phyloP scores from a whole-genome alignment of 1,284 basidiomycete species.

The Ceratobasidium sp. region DNA sequence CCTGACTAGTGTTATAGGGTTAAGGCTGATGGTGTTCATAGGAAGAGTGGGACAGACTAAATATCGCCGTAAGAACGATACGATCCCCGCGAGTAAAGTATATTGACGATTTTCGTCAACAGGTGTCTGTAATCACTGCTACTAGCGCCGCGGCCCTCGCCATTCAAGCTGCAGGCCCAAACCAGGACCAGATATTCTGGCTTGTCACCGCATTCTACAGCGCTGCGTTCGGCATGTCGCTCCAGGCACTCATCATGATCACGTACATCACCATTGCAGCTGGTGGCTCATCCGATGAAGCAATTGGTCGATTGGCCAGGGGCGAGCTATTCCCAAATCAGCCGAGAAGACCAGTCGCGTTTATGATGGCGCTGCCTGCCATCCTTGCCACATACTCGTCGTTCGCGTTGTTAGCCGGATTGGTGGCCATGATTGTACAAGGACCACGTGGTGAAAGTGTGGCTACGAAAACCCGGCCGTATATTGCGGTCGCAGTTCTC shows the following conservation, averaged over 20 bases:
- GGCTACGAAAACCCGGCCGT: conserved; percentile 45
- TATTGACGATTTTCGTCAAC: background rate
- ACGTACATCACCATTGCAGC: conserved; percentile 36
- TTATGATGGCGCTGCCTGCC: conserved; percentile 21
- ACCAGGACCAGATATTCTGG: conserved; percentile 6
- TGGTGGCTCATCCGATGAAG: conserved; percentile 27
- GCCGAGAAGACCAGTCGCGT: background rate
- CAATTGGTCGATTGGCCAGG: conserved; percentile 11
- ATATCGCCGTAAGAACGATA: conserved; percentile 21
- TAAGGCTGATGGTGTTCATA: background rate
- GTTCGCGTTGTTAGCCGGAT: conserved; percentile 11
- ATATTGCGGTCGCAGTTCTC: background rate
- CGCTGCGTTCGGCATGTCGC: conserved; percentile 29
- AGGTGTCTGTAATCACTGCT: conserved; percentile 34
- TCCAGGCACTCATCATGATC: conserved; percentile 17
- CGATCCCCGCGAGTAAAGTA: background rate
- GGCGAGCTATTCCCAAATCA: conserved; percentile 7
- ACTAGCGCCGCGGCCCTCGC: conserved; percentile 31
- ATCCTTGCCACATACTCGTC: conserved; percentile 17
- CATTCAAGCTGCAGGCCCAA: conserved; percentile 17
- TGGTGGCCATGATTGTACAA: conserved; percentile 20
- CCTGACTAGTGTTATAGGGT: background rate
- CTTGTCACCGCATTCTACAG: conserved; percentile 38
- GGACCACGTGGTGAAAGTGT: background rate
- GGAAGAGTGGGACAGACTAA: conserved; percentile 31